Evolutionary conservation across 148 eudicot species (phyloP), one percentile per base, ranked within the genome.

Genomic region (Chenopodium quinoa): DNA sequence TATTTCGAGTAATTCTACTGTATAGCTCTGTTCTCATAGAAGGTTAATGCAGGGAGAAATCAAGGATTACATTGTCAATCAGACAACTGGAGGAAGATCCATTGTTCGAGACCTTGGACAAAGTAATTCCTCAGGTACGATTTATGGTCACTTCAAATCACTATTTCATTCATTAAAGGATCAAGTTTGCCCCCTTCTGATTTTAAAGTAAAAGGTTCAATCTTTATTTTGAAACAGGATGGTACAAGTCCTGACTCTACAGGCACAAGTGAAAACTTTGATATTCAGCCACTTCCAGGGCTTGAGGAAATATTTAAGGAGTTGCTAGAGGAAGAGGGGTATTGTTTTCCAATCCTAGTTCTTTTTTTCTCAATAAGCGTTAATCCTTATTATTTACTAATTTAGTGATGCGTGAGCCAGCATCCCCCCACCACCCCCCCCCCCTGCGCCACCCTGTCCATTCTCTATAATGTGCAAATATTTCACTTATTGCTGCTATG

Each of bases 11-110:
- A 60, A 71, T 52, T 75, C 9, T 37, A 40, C 31, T 62, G 7
- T 62, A 46, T 54, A 48, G 31, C 47, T 58, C 50, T 31, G 23
- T 50, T 34, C 69, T 78, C 76, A 84, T 85, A 75, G 48, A 76
- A 63, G 79, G 79, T 78, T 54, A 50, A 85, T 86, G 75, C 89
- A 96, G 99, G 88, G 82, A 78, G 73, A 93, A 89, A 74, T 90
- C 91, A 29, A 96, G 97, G 83, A 87, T 93, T 75, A 86, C 90
- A 52, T 75, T 96, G 87, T 96, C 99, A 63, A 92, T 96, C 80
- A 96, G 91, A 85, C 99, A 93, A 89, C 83, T 96, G 75, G 94
- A 92, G 87, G 99, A 93, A 87, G 99, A 96, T 82, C 99, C 99
- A 52, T 88, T 96, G 25, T 67, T 90, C n/a, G 98, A 96, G 88